Evolutionary conservation across 148 eudicot genomes (phyloP).

Genomic region (Fagopyrum esculentum): DNA sequence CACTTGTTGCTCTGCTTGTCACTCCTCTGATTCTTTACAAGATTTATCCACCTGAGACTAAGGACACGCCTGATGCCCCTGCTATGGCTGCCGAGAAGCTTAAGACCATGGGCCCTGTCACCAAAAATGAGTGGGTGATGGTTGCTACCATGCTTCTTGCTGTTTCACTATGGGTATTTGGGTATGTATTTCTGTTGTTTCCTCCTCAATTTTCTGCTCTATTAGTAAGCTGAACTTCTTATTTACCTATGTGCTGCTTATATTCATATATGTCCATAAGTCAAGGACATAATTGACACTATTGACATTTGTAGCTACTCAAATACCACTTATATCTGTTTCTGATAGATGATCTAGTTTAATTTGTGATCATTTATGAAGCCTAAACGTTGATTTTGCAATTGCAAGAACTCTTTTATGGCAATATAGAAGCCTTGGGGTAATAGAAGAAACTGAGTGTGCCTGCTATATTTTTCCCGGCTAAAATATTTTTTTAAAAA

Average conservation of each 20-base stretch:
- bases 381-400: neutral
- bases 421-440: neutral
- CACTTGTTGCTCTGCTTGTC: constrained; percentile 53
- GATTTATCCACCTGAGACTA: constrained; percentile 81
- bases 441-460: neutral
- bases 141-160: constrained; percentile 95
- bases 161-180: constrained; percentile 82
- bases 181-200: constrained; percentile 37
- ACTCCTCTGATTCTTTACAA: constrained; percentile 75
- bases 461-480: neutral
- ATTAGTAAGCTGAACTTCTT: neutral
- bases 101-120: constrained; percentile 84
- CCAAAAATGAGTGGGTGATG: constrained; percentile 90
- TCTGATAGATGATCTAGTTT: neutral
- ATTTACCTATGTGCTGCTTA: neutral
- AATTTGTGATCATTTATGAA: neutral
- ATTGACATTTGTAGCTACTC: neutral
- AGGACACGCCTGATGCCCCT: constrained; percentile 97
- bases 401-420: neutral
- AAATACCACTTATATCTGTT: neutral
- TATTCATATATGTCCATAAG: neutral
- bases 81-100: constrained; percentile 71
- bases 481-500: neutral
- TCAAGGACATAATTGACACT: neutral
- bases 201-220: constrained; percentile 6